phyloP scores from a whole-genome alignment of 805 yeast species.

The Metschnikowia aberdeeniae region DNA sequence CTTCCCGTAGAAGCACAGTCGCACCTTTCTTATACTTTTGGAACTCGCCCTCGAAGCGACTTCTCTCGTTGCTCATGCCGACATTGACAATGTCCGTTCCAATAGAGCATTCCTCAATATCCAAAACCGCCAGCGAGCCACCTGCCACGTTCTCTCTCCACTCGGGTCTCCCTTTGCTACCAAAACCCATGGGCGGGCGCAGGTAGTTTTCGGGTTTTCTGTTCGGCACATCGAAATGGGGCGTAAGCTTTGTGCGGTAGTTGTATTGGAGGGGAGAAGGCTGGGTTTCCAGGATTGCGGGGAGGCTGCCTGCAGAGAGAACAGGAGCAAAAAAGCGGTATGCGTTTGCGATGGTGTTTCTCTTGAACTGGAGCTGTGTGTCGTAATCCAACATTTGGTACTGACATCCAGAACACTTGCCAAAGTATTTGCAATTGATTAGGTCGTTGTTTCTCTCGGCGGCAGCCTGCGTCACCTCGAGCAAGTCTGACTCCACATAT shows the following conservation, averaged over 20 bases:
- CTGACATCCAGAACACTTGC: slow-evolving; percentile 93
- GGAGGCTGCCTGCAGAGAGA: slow-evolving; percentile 44
- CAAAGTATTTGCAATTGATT: slow-evolving; percentile 79
- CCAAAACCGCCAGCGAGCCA: slow-evolving; percentile 65
- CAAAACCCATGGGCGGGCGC: slow-evolving; percentile 83
- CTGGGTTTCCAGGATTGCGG: slow-evolving; percentile 59
- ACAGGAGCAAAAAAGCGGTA: slow-evolving; percentile 70
- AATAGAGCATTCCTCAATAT: slow-evolving; percentile 90
- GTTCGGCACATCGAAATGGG: slow-evolving; percentile 84
- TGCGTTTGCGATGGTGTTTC: slow-evolving; percentile 74
- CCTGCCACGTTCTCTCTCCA: slow-evolving; percentile 57
- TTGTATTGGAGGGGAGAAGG: slow-evolving; percentile 72
- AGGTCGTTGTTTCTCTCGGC: slow-evolving; percentile 50
- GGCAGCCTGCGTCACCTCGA: slow-evolving; percentile 40
- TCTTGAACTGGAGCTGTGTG: slow-evolving; percentile 69
- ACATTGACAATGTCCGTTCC: slow-evolving; percentile 76
- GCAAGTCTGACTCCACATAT: slow-evolving; percentile 71
- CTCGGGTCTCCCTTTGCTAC: slow-evolving; percentile 72
- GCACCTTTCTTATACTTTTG: slow-evolving; percentile 69
- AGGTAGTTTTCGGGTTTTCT: slow-evolving; percentile 32
- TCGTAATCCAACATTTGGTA: slow-evolving; percentile 75
- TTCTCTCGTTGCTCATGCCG: slow-evolving; percentile 71
- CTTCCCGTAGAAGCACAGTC: slow-evolving; percentile 79
- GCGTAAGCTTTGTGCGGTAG: slow-evolving; percentile 92
- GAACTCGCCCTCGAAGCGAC: slow-evolving; percentile 45